Evolutionary conservation across 2,329 filamentous ascomycete genomes (phyloP), one percentile per base, ranked within the genome.

Genomic region (Claviceps pusilla): DNA sequence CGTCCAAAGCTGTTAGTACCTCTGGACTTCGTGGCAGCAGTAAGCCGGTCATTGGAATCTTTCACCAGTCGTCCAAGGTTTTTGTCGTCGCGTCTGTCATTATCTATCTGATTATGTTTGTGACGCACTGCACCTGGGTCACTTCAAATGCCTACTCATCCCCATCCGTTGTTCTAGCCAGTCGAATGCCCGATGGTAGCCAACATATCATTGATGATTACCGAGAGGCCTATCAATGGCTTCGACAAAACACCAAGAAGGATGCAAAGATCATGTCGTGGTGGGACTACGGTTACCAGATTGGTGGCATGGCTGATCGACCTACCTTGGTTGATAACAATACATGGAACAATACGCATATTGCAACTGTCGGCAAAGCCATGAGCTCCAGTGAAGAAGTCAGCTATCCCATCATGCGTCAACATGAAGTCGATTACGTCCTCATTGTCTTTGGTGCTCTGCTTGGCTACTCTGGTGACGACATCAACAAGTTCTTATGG

Each of bases 261-360:
- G 87, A 96, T 63, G 90, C 94, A 66, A 98, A 97, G 79, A 86
- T 98, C 67, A 97, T 97, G 91, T 93, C 90, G 1, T 98, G 93
- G 93, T 98, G 93, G 93, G 93, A 98, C 69, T 98, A 98, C 65
- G 93, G 93, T 60, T 98, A 98, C 75, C 93, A 98, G 73, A 98
- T 98, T 70, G 93, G 93, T 73, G 93, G 93, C 61, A 98, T 98
- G 93, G 93, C 93, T 51, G 93, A 98, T 69, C 82, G 93, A 54
- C 93, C 93, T 39, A 98, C 93, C 1, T 78, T 98, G 39, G 93
- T 98, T 39, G 93, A 98, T 76, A 98, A 98, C 77, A 98, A 98
- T 75, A 98, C 93, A 2, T 98, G 93, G 93, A 98, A 98, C 77
- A 98, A 98, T 76, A 98, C 93, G 7, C 93, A 98, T 69, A 98